Percentiles rank a stretch among this genome's conserved stretches.
phyloP scores from a whole-genome alignment of 2,329 filamentous ascomycete genomes.

The Epichloe bromicola region DNA sequence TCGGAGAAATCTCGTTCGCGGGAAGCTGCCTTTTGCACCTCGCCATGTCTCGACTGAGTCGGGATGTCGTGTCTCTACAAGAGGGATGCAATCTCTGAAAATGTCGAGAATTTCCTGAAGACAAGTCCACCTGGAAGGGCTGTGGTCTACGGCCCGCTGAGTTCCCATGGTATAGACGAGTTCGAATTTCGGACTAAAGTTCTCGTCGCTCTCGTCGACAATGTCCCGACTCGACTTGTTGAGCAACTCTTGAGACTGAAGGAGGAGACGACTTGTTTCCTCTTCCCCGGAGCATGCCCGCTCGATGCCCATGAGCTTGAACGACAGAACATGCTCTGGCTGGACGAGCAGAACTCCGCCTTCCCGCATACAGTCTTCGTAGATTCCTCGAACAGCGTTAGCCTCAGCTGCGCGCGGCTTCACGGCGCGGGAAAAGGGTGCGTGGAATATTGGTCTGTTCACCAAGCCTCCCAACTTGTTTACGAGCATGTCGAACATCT shows the following conservation, averaged over 20 bases:
- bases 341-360: conserved; percentile 47
- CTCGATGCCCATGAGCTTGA: conserved; percentile 49
- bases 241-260: conserved; percentile 32
- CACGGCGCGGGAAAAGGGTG: conserved; percentile 45
- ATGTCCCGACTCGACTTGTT: conserved; percentile 34
- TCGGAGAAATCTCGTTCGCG: conserved; percentile 11
- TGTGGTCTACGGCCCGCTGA: conserved; percentile 36
- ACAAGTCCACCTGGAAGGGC: conserved; percentile 9
- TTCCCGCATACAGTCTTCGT: conserved; percentile 30
- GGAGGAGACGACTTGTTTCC: conserved; percentile 19
- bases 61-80: conserved; percentile 23
- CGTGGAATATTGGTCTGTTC: conserved; percentile 37
- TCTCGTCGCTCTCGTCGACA: conserved; percentile 54
- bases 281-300: conserved; percentile 19
- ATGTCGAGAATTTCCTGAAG: conserved; percentile 3
- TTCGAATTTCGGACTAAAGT: conserved; percentile 47
- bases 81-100: conserved; percentile 22
- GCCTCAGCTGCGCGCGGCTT: conserved; percentile 19
- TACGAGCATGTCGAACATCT: conserved; percentile 26
- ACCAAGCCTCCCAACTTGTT: conserved; percentile 39
- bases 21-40: conserved; percentile 22
- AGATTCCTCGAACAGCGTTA: conserved; percentile 22
- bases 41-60: conserved; percentile 24
- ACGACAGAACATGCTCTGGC: conserved; percentile 51
- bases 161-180: conserved; percentile 49